Conservation (phyloP, 306 rosid genomes). For the Castanea sativa region DNA sequence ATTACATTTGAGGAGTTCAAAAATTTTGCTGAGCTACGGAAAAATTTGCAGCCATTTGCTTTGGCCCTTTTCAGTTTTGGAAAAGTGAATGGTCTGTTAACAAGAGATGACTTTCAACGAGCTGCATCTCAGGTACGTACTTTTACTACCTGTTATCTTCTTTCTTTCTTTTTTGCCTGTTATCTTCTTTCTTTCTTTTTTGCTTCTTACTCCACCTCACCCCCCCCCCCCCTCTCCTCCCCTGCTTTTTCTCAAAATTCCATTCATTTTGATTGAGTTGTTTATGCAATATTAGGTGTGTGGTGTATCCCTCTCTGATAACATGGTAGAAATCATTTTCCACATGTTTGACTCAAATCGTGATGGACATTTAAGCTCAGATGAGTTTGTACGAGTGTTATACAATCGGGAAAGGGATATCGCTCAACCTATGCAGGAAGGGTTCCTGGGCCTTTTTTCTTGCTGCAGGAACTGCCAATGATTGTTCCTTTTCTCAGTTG, state of each 20-base stretch:
- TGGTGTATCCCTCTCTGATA: slow-evolving; percentile 52
- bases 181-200: slow-evolving; percentile 12
- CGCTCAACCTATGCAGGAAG: slow-evolving; percentile 56
- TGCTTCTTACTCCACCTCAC: too few relatives aligned
- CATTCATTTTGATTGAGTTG: neutral
- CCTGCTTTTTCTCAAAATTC: neutral
- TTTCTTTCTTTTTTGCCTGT: neutral
- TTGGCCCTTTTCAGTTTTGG: slow-evolving; percentile 86
- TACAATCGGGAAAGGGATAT: slow-evolving; percentile 62
- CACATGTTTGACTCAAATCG: slow-evolving; percentile 69
- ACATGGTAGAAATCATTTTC: slow-evolving; percentile 66
- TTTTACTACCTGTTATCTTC: slow-evolving; percentile 12
- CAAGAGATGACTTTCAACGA: slow-evolving; percentile 68
- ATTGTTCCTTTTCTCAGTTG: slow-evolving; percentile 14
- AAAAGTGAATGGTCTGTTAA: slow-evolving; percentile 66
- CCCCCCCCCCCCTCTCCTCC: too few relatives aligned
- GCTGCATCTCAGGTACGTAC: slow-evolving; percentile 76
- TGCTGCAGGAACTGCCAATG: slow-evolving; percentile 31
- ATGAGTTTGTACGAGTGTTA: slow-evolving; percentile 66
- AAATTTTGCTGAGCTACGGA: slow-evolving; percentile 70
- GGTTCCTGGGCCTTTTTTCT: slow-evolving; percentile 47
- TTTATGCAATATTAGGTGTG: slow-evolving; percentile 61
- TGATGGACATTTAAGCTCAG: slow-evolving; percentile 61
- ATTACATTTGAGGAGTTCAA: slow-evolving; percentile 82
- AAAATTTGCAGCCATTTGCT: slow-evolving; percentile 62